Percentiles rank a stretch among this genome's conserved stretches.
phyloP scores from a whole-genome alignment of 805 yeast species.

The Vanderwaltozyma tropicalis region DNA sequence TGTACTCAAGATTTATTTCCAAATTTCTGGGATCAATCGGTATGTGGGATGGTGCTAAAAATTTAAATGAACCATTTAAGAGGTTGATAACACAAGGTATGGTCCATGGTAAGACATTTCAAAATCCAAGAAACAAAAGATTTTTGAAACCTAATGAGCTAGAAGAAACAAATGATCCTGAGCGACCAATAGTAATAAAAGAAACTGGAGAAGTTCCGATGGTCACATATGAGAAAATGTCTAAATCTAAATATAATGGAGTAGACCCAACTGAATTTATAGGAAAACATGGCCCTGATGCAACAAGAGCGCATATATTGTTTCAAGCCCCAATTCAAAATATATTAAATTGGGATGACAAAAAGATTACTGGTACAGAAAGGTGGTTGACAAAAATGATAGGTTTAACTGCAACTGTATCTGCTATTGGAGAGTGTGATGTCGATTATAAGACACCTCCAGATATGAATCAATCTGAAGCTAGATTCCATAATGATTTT shows the following conservation, averaged over 20 bases:
- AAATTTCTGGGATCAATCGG: slow-evolving; percentile 65
- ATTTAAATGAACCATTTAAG: slow-evolving; percentile 70
- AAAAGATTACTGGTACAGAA: slow-evolving; percentile 74
- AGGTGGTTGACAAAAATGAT: slow-evolving; percentile 71
- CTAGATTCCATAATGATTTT: slow-evolving; percentile 45
- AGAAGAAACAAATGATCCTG: slow-evolving; percentile 30
- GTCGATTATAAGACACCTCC: slow-evolving; percentile 8
- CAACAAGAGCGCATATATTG: slow-evolving; percentile 83
- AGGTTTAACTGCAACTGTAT: slow-evolving; percentile 6
- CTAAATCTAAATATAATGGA: slow-evolving; percentile 91
- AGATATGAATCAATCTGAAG: slow-evolving; percentile 35
- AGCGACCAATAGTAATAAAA: slow-evolving; percentile 34
- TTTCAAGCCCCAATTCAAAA: slow-evolving; percentile 87
- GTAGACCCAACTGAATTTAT: slow-evolving; percentile 82
- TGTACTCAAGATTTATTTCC: slow-evolving; percentile 77
- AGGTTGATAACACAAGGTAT: slow-evolving; percentile 87
- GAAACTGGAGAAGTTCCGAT: slow-evolving; percentile 42
- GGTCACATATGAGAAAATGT: slow-evolving; percentile 81
- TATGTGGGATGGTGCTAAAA: slow-evolving; percentile 50
- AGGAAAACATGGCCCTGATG: slow-evolving; percentile 75
- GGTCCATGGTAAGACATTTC: slow-evolving; percentile 88
- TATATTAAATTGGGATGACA: slow-evolving; percentile 81
- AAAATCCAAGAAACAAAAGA: slow-evolving; percentile 60
- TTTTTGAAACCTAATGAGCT: slow-evolving; percentile 75
- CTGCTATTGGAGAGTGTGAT: slow-evolving; percentile 2